Base-by-base conservation (phyloP, 805 yeast genomes). In the Starmera quercuum region DNA sequence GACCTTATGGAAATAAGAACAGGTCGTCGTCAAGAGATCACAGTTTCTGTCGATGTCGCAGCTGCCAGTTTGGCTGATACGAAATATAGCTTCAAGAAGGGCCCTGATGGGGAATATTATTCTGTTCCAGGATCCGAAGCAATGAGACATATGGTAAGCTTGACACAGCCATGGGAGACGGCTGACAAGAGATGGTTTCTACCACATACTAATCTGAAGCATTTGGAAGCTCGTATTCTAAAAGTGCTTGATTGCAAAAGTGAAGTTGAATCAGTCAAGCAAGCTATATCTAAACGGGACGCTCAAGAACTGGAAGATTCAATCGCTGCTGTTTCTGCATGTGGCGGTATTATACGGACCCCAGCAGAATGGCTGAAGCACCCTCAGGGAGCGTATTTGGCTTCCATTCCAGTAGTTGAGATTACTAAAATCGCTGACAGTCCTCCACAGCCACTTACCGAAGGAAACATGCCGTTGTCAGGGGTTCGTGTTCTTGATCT, bases 401-500 rank as follows among this genome's bases (percentile, higher is more conserved):
- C 29, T 15, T 26, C 29, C 4, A 14, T 26, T 4, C 29, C 29
- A 6, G 29, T 16, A 17, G 20, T 26, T 7, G 29, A 26, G 20
- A 16, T 26, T 16, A 9, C 14, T 15, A 11, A 13, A 7, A 7
- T 16, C 9, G 7, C 7, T 26, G 29, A 26, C 7, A 26, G 29
- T 16, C 12, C 18, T 5, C 14, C 14, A 7, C 9, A 8, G 12
- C 15, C 29, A 7, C 5, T 26, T 14, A 7, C 5, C 11, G 20
- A 16, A 15, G 20, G 20, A 17, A 20, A 16, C 5, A 26, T 51
- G 16, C 68, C 68, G 5, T 40, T 63, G 10, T 30, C 41, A 4
- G 63, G 63, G 5, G 41, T 63, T 10, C 40, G 50, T 13, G 56
- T 63, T 3, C 45, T 63, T 11, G 68, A 63, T 35, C 41, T 63